Base-by-base conservation (phyloP, 441 rosid species). In the Gossypium schwendimanii region DNA sequence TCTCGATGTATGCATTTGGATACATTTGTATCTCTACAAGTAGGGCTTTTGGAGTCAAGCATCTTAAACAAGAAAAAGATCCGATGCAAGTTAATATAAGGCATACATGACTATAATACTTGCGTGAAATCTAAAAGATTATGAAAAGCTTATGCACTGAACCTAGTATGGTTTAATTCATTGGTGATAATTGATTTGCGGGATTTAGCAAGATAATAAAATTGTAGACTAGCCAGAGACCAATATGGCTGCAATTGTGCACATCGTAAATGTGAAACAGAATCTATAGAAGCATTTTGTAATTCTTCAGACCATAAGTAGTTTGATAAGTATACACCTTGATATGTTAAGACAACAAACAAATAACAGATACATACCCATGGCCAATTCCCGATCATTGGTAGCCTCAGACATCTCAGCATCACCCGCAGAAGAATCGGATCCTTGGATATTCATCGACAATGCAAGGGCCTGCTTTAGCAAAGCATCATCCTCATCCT, bases 401-500 rank as follows among this genome's bases (percentile, higher is more conserved):
- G 81, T 61, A n/a, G 81, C 85, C 68, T 86, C 86, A 47, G 85
- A 80, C 84, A 80, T 86, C 77, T 86, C 82, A 44, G 84, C 84
- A 78, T 87, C 88, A 60, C 63, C 81, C 41, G 31, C 63, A 52
- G 77, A 53, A 31, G 73, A 57, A 63, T 67, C 80, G 55, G 84
- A 73, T 61, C 66, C 78, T 53, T 77, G 28, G 71, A 15, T 18
- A 70, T 44, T 64, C 78, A 78, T 76, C 26, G 86, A 87, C 83
- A 87, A 81, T 9, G 84, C 82, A 67, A 87, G 71, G 58, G 88
- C 88, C 76, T 82, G 83, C 53, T 83, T 76, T 26, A 83, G 82
- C 75, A 85, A 69, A 23, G 79, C 84, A 74, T 73, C 85, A 73
- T 84, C 84, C 79, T 84, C 88, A 74, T 87, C 87, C 90, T 84